A percentile compares a stretch with the other conserved stretches of the same genome.
Conservation (phyloP, 495 filamentous ascomycete species). For the Antarctomyces pellizariae region DNA sequence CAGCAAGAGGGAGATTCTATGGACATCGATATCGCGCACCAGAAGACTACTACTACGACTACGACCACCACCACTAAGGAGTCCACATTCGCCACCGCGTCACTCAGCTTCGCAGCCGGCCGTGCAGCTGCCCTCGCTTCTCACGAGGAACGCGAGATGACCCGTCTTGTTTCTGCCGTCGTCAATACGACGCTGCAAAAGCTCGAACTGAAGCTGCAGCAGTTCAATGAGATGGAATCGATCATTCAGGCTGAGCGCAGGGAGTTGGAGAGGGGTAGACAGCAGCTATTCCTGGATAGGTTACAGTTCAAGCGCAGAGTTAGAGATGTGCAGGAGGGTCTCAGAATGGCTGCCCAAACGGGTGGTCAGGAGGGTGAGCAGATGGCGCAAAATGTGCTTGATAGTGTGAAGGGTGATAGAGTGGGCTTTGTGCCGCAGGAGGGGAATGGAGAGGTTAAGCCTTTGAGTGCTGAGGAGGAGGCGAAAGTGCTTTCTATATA, state of each 20-base stretch:
- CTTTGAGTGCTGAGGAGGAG: constrained; percentile 36
- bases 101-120: constrained; percentile 64
- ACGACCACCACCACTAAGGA: constrained; percentile 23
- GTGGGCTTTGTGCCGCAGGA: constrained; percentile 31
- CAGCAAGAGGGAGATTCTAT: constrained; percentile 29
- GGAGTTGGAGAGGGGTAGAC: constrained; percentile 72
- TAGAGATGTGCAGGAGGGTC: constrained; percentile 53
- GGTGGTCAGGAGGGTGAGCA: constrained; percentile 37
- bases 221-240: constrained; percentile 89
- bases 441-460: constrained; percentile 28
- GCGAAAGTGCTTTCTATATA: too few species aligned
- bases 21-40: constrained; percentile 26
- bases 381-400: constrained; percentile 24
- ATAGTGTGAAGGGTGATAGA: constrained; percentile 26
- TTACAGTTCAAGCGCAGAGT: constrained; percentile 76
- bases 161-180: constrained; percentile 62
- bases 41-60: constrained; percentile 19
- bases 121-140: constrained; percentile 74
- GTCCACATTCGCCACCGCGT: constrained; percentile 48
- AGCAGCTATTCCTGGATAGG: constrained; percentile 82
- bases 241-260: constrained; percentile 77
- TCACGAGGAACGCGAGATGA: constrained; percentile 91
- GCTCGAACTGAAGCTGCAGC: constrained; percentile 63
- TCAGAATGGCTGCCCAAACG: constrained; percentile 33
- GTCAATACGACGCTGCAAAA: constrained; percentile 71